A percentile compares a stretch with the other conserved stretches of the same genome.
phyloP scores from a whole-genome alignment of 2,329 filamentous ascomycete species.

The Phoma sp. region DNA sequence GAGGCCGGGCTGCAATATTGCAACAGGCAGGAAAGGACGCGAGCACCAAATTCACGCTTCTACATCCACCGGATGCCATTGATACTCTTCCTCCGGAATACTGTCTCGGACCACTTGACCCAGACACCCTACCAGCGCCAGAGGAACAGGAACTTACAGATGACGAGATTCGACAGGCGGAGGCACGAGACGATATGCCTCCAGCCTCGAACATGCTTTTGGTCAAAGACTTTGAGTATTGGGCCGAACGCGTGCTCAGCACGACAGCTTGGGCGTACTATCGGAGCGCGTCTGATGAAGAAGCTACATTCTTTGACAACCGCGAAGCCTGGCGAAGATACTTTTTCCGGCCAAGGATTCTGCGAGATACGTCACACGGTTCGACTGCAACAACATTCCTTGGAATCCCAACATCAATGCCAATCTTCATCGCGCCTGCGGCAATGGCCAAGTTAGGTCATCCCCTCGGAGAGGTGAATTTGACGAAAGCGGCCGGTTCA shows the following conservation, averaged over 20 bases:
- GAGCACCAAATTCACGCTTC: slow-evolving; percentile 2
- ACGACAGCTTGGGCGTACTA: slow-evolving; percentile 11
- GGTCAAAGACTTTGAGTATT: slow-evolving; percentile 4
- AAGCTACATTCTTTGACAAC: slow-evolving; percentile 5
- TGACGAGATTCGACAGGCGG: neutral
- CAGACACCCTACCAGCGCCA: neutral
- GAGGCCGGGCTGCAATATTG: slow-evolving; percentile 4
- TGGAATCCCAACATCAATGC: slow-evolving; percentile 2
- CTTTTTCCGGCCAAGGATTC: slow-evolving; percentile 3
- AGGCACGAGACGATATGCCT: slow-evolving; percentile 3
- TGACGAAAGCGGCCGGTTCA: slow-evolving; percentile 2
- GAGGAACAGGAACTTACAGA: slow-evolving; percentile 1
- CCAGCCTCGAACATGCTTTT: slow-evolving; percentile 4
- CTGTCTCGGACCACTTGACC: slow-evolving; percentile 5
- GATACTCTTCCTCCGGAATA: neutral
- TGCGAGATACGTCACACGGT: slow-evolving; percentile 7
- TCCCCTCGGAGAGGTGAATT: slow-evolving; percentile 5
- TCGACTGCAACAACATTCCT: slow-evolving; percentile 4
- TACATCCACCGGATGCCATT: slow-evolving; percentile 6
- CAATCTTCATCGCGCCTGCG: slow-evolving; percentile 9
- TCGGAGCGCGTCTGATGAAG: slow-evolving; percentile 7
- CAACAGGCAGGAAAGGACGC: slow-evolving; percentile 11
- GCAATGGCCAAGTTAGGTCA: slow-evolving; percentile 8
- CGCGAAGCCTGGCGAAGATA: slow-evolving; percentile 9
- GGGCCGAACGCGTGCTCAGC: slow-evolving; percentile 9